Evolutionary conservation across 805 yeast genomes (phyloP).

Genomic region (Isabelozyma heimii): DNA sequence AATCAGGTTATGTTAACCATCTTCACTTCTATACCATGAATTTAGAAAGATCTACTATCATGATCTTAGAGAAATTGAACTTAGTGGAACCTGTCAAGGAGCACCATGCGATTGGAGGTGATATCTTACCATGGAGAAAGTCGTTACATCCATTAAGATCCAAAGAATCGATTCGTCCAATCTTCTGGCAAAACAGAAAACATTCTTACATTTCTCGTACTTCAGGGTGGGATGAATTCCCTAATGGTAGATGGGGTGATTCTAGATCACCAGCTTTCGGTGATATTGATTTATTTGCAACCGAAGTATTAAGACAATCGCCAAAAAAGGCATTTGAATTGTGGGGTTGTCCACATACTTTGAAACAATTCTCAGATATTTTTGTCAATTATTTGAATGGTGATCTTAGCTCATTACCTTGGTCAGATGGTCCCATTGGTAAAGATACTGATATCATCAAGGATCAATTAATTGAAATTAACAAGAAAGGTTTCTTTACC

Average conservation of each 20-base stretch:
- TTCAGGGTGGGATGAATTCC: constrained; percentile 95
- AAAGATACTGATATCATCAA: constrained; percentile 68
- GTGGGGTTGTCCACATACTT: constrained; percentile 79
- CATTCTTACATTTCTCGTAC: constrained; percentile 87
- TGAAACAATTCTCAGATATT: constrained; percentile 59
- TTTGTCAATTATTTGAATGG: constrained; percentile 73
- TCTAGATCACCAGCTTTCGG: constrained; percentile 97
- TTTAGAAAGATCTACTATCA: constrained; percentile 83
- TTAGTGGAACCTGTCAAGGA: constrained; percentile 46
- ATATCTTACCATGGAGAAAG: constrained; percentile 81
- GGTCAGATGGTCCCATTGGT: constrained; percentile 91
- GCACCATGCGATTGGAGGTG: constrained; percentile 38
- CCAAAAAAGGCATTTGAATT: constrained; percentile 75
- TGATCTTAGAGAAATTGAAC: constrained; percentile 77
- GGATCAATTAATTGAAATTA: constrained; percentile 58
- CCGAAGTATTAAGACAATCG: constrained; percentile 78
- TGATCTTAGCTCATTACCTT: constrained; percentile 73
- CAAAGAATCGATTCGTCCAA: constrained; percentile 85
- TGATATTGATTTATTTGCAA: constrained; percentile 78
- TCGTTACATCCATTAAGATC: constrained; percentile 78
- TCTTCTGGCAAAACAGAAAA: constrained; percentile 94
- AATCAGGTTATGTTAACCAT: constrained; percentile 75
- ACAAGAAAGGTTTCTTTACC: constrained; percentile 68
- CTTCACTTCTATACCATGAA: constrained; percentile 98
- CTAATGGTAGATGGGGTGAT: constrained; percentile 99